phyloP scores from a whole-genome alignment of 192 early-diverging fungal genomes.

The Coemansia sp. region DNA sequence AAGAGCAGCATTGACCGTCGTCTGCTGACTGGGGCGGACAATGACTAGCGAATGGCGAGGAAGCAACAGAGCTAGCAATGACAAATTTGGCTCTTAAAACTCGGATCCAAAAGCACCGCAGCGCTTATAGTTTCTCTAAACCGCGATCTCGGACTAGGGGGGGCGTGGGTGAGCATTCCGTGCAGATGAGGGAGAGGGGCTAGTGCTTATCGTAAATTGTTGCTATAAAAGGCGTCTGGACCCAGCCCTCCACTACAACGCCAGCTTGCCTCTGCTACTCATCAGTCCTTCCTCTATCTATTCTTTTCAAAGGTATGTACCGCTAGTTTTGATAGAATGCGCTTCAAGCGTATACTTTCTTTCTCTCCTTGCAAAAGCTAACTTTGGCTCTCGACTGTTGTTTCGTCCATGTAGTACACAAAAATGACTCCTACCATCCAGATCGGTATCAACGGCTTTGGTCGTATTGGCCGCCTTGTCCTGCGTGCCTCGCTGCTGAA shows the following conservation, averaged over 20 bases:
- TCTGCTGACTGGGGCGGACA: not conserved
- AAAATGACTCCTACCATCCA: slow-evolving; percentile 38
- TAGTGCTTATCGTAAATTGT: not conserved
- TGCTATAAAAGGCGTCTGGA: not conserved
- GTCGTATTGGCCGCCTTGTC: slow-evolving; percentile 98
- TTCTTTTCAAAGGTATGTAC: not conserved
- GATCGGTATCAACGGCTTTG: slow-evolving; percentile 79
- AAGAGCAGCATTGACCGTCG: not conserved
- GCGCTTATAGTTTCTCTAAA: not conserved
- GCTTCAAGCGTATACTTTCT: not conserved
- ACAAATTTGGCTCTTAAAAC: not conserved
- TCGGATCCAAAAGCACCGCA: not conserved
- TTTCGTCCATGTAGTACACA: not conserved
- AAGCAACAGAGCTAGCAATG: not conserved
- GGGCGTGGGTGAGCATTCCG: not conserved
- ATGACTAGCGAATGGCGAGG: not conserved
- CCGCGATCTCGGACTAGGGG: not conserved
- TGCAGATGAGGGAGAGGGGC: not conserved
- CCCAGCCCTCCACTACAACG: not conserved
- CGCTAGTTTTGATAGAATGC: no score
- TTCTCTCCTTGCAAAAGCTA: not conserved
- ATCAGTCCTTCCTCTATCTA: not conserved
- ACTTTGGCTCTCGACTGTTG: not conserved
- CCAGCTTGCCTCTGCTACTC: not conserved
- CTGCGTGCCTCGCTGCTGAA: slow-evolving; percentile 82